Base-by-base conservation (phyloP, 2,329 filamentous ascomycete species). In the Venturia nashicola region DNA sequence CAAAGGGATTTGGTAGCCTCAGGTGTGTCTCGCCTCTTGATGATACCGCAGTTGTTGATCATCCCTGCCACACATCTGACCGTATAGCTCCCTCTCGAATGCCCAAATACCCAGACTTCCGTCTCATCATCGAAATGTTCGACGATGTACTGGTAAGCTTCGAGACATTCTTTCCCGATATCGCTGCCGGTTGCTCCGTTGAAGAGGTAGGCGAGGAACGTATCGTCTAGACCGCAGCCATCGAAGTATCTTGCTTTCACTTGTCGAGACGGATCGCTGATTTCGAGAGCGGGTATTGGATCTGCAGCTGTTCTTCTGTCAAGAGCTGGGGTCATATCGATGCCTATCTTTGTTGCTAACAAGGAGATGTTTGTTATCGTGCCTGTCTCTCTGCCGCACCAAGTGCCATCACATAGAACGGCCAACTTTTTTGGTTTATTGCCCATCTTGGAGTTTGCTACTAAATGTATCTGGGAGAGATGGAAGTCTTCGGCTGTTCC, bases 81-180 rank as follows among this genome's bases (percentile, higher is more conserved):
- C 0, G 76, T 79, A 65, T 74, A 79, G 1, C 77, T 73, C 20
- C 77, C 77, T 43, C 77, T 71, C 5, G 74, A 77, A 67, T 78
- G 78, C 2, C 77, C 77, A 44, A 79, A 61, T 5, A 43, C 14
- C 59, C 51, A 57, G 12, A 57, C 3, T 36, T 57, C 51, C 27
- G 51, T 57, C 32, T 57, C 27, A 36, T 36, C 36, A 42, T 69
- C 71, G 61, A 70, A 75, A 63, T 74, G 65, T 27, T 74, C 68
- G 0, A 73, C 73, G 32, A 75, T 74, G 67, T 71, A 75, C 12
- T 69, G 68, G 68, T 75, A 75, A 1, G 72, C 71, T 27, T 68
- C 66, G 6, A 72, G 68, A 63, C 73, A 75, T 65, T 74, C 73
- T 8, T 71, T 69, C 40, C 69, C 70, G 46, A 75, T 74, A n/a